Percentiles rank a stretch among this genome's conserved stretches.
These are phyloP conservation scores for Pyropia yezoensis DNA, from an alignment of 23 red algal genomes.

Conservation along the genomic window DNA sequence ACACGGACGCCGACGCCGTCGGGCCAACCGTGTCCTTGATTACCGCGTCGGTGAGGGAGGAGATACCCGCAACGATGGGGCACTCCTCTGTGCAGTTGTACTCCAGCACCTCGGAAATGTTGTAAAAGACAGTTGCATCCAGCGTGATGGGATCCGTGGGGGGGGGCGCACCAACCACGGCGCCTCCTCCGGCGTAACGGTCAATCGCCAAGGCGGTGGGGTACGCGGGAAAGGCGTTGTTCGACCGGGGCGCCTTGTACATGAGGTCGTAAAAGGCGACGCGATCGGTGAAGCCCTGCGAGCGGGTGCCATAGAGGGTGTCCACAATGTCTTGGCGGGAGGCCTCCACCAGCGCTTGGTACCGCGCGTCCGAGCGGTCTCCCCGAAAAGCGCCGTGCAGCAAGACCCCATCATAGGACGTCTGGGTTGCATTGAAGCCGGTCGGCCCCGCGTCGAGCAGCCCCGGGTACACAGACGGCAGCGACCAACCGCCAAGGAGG, in stretches of 20 bases:
- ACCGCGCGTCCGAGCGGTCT: constrained; percentile 6
- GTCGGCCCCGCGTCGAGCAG: constrained; percentile 6
- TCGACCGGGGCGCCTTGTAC: constrained; percentile 26
- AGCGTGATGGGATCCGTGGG: constrained; percentile 1
- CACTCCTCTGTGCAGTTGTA: constrained; percentile 26
- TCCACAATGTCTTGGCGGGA: constrained; percentile 4
- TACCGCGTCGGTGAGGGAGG: constrained; percentile 28
- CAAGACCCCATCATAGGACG: constrained; percentile 54
- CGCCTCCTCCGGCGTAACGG: neutral
- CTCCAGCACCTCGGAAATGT: constrained; percentile 4
- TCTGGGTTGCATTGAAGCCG: constrained; percentile 35
- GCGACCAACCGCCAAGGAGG: constrained; percentile 7
- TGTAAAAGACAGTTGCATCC: constrained; percentile 38
- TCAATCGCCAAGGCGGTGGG: constrained; percentile 23
- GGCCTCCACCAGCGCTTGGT: constrained; percentile 1
- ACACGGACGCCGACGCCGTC: constrained; percentile 20
- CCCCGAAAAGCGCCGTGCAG: constrained; percentile 36
- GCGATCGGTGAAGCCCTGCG: constrained; percentile 1
- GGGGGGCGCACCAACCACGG: neutral
- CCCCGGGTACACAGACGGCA: constrained; percentile 35
- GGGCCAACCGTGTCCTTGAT: constrained; percentile 33
- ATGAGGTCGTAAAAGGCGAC: constrained; percentile 11
- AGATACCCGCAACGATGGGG: constrained; percentile 49
- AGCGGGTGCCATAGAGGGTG: constrained; percentile 16
- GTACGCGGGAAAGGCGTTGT: constrained; percentile 16